Percentiles rank a stretch among this genome's conserved stretches.
Evolutionary conservation across 768 basidiomycete species (phyloP).

Genomic region (Dacryopinax primogenitus): DNA sequence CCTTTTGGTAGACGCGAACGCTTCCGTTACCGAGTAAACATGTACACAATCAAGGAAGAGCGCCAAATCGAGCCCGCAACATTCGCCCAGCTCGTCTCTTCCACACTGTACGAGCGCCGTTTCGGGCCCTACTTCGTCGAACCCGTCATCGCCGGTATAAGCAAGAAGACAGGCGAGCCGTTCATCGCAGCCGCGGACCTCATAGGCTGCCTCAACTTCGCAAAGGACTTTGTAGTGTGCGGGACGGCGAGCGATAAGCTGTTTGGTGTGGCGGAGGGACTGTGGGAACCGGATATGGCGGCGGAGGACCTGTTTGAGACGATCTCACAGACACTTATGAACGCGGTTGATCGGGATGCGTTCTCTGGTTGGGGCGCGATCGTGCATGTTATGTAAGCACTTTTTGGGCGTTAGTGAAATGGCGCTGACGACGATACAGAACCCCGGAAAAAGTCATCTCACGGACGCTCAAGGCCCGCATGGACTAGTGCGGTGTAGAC

Average conservation of each 20-base stretch:
- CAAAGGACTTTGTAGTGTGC: slow-evolving; percentile 93
- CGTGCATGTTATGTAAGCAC: slow-evolving; percentile 84
- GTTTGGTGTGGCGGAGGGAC: slow-evolving; percentile 92
- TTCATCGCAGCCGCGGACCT: slow-evolving; percentile 94
- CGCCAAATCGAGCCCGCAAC: slow-evolving; percentile 92
- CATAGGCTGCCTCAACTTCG: slow-evolving; percentile 85
- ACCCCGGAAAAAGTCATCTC: slow-evolving; percentile 51
- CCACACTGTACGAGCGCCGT: slow-evolving; percentile 87
- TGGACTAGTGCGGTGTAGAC: slow-evolving; percentile 47
- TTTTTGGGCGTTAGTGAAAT: slow-evolving; percentile 11
- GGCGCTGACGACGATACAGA: slow-evolving; percentile 22
- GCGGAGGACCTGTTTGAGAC: slow-evolving; percentile 98
- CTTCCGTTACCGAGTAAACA: slow-evolving; percentile 89
- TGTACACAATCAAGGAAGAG: slow-evolving; percentile 99
- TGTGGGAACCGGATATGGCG: slow-evolving; percentile 96
- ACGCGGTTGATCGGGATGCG: slow-evolving; percentile 90
- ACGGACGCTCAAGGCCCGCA: slow-evolving; percentile 76
- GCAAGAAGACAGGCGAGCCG: slow-evolving; percentile 43
- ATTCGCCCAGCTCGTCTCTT: slow-evolving; percentile 88
- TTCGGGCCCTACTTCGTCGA: slow-evolving; percentile 96
- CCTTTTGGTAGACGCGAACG: slow-evolving; percentile 54
- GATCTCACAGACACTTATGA: slow-evolving; percentile 88
- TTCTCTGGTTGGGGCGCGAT: slow-evolving; percentile 94
- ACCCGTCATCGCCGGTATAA: slow-evolving; percentile 85
- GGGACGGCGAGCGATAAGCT: slow-evolving; percentile 87